Conservation (phyloP, 352 stramenopile species). For the Phytophthora gonapodyides region DNA sequence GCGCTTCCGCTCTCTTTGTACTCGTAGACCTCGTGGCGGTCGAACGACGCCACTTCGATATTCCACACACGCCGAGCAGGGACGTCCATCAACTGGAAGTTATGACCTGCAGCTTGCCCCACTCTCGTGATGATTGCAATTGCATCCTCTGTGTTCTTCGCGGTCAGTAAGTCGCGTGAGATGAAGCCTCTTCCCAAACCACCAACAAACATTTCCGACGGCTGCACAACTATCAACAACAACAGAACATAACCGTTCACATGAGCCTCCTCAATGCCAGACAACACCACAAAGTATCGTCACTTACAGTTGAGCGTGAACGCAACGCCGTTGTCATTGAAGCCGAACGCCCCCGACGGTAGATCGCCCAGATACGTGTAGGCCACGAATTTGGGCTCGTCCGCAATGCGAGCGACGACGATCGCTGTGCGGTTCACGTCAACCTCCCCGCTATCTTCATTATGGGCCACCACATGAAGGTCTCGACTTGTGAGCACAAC, state of each 20-base stretch:
- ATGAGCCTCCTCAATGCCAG: not conserved
- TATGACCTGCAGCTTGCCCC: slow-evolving; percentile 67
- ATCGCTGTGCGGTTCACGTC: slow-evolving; percentile 74
- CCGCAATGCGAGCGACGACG: slow-evolving; percentile 58
- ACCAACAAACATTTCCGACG: slow-evolving; percentile 56
- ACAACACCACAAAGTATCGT: not conserved
- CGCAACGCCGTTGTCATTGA: slow-evolving; percentile 67
- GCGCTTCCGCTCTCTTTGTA: slow-evolving; percentile 14
- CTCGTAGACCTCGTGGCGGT: slow-evolving; percentile 56
- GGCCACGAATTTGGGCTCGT: slow-evolving; percentile 61
- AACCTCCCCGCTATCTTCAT: slow-evolving; percentile 58
- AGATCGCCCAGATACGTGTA: slow-evolving; percentile 79
- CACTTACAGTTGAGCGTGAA: slow-evolving; percentile 83
- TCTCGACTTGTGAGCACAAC: slow-evolving; percentile 55
- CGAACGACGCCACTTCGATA: slow-evolving; percentile 68
- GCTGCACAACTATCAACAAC: slow-evolving; percentile 61
- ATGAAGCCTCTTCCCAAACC: slow-evolving; percentile 73
- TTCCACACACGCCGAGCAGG: slow-evolving; percentile 54
- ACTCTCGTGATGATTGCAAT: slow-evolving; percentile 54
- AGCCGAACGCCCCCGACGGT: slow-evolving; percentile 71
- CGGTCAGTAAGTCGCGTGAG: slow-evolving; percentile 60
- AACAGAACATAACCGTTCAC: not conserved
- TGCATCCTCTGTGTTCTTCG: slow-evolving; percentile 49
- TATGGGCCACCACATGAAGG: slow-evolving; percentile 66
- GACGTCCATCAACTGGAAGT: slow-evolving; percentile 82